phyloP scores from a whole-genome alignment of 2,329 filamentous ascomycete species.

The Sclerotinia glacialis region DNA sequence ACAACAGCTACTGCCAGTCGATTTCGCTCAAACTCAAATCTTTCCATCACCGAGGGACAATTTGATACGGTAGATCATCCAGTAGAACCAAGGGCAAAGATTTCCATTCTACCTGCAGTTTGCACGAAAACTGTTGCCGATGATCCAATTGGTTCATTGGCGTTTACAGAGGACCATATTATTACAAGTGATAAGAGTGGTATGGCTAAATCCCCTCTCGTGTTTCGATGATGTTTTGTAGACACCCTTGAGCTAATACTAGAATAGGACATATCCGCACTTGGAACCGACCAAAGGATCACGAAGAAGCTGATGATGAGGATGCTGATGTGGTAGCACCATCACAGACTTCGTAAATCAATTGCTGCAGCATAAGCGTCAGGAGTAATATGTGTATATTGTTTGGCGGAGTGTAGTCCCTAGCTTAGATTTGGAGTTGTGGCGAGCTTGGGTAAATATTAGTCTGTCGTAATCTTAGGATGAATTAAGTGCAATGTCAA shows the following conservation, averaged over 20 bases:
- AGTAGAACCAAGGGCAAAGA: slow-evolving; percentile 80
- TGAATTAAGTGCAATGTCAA: background rate
- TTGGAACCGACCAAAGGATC: slow-evolving; percentile 33
- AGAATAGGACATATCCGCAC: slow-evolving; percentile 33
- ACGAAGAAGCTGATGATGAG: slow-evolving; percentile 7
- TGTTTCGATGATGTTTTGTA: background rate
- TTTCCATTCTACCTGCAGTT: slow-evolving; percentile 84
- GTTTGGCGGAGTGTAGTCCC: background rate
- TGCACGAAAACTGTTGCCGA: slow-evolving; percentile 71
- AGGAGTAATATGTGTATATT: background rate
- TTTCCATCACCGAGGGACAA: slow-evolving; percentile 50
- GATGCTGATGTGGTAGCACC: slow-evolving; percentile 14
- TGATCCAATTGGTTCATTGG: slow-evolving; percentile 84
- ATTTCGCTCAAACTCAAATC: slow-evolving; percentile 68
- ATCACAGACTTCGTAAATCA: background rate
- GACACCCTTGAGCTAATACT: background rate
- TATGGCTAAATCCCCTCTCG: slow-evolving; percentile 48
- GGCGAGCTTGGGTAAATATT: background rate
- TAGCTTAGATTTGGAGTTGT: background rate
- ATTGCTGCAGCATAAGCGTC: background rate
- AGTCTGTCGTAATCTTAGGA: background rate
- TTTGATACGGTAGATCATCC: slow-evolving; percentile 68
- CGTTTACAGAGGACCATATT: slow-evolving; percentile 91
- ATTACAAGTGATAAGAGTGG: slow-evolving; percentile 89
- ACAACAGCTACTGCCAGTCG: slow-evolving; percentile 51